These are phyloP conservation scores for Venturia pyrina DNA, from an alignment of 2,329 filamentous ascomycete species.

Conservation along the genomic window DNA sequence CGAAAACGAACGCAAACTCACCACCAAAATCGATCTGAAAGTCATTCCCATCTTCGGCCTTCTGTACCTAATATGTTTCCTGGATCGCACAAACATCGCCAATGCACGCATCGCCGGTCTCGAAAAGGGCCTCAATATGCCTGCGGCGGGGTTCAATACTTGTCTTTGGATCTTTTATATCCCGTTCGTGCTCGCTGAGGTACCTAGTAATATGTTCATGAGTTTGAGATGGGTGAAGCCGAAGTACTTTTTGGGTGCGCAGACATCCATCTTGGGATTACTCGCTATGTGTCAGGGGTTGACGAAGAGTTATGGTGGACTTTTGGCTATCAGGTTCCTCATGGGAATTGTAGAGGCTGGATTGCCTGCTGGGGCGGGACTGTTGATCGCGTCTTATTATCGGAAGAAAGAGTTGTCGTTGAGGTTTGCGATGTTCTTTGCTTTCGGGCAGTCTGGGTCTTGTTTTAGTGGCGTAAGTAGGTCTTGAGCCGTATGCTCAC, in stretches of 20 bases:
- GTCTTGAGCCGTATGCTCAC: not conserved
- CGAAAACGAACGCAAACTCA: conserved; percentile 1
- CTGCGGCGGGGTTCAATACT: not conserved
- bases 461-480: conserved; percentile 8
- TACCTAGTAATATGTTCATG: conserved; percentile 54
- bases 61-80: conserved; percentile 55
- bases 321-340: not conserved
- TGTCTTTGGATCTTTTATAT: conserved; percentile 5
- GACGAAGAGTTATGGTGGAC: not conserved
- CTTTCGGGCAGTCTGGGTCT: not conserved
- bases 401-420: not conserved
- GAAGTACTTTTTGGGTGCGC: conserved; percentile 47
- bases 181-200: conserved; percentile 35
- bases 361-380: not conserved
- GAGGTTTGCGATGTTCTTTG: conserved; percentile 2
- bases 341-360: conserved; percentile 4
- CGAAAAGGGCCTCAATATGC: conserved; percentile 46
- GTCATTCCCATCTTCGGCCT: conserved; percentile 54
- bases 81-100: conserved; percentile 63
- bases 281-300: conserved; percentile 6
- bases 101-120: conserved; percentile 59
- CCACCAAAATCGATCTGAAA: conserved; percentile 24
- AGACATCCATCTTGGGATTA: conserved; percentile 29
- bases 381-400: conserved; percentile 2
- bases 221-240: conserved; percentile 46